Conservation (phyloP, 176 grass and related monocot genomes). For the Echinochloa phyllopogon region DNA sequence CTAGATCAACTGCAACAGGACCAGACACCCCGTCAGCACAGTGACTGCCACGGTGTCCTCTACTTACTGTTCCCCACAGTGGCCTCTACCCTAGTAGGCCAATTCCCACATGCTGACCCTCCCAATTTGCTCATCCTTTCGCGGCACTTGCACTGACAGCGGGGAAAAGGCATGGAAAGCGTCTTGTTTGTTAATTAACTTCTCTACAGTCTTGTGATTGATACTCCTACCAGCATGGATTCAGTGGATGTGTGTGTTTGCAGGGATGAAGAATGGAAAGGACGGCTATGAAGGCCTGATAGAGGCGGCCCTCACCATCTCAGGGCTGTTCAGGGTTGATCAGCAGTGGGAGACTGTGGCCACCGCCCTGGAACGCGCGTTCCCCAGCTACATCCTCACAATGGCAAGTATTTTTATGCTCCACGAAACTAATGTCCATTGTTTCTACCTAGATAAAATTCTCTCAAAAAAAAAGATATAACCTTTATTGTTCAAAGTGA, state of each 20-base stretch:
- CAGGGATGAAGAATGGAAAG: conserved; percentile 71
- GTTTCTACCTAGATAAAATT: neutral
- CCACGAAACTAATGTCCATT: neutral
- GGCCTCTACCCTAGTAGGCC: neutral
- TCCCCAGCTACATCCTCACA: conserved; percentile 67
- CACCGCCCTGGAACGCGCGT: conserved; percentile 59
- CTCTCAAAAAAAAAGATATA: neutral
- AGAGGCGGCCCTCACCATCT: conserved; percentile 61
- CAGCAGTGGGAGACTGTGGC: conserved; percentile 65
- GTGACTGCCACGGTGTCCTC: neutral
- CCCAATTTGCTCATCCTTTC: neutral
- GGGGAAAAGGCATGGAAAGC: neutral
- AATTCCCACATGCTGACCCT: neutral
- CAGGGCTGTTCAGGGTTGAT: conserved; percentile 50
- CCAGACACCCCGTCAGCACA: neutral
- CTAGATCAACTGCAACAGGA: neutral
- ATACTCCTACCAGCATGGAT: neutral
- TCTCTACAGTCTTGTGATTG: neutral
- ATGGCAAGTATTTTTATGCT: conserved; percentile 56
- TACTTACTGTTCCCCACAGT: neutral
- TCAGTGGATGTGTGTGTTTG: neutral
- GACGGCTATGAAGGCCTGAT: conserved; percentile 82
- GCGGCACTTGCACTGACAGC: neutral
- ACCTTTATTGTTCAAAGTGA: neutral
- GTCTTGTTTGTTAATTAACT: neutral